phyloP scores from a whole-genome alignment of 1,284 basidiomycete genomes.

The Cutaneotrichosporon mucoides region DNA sequence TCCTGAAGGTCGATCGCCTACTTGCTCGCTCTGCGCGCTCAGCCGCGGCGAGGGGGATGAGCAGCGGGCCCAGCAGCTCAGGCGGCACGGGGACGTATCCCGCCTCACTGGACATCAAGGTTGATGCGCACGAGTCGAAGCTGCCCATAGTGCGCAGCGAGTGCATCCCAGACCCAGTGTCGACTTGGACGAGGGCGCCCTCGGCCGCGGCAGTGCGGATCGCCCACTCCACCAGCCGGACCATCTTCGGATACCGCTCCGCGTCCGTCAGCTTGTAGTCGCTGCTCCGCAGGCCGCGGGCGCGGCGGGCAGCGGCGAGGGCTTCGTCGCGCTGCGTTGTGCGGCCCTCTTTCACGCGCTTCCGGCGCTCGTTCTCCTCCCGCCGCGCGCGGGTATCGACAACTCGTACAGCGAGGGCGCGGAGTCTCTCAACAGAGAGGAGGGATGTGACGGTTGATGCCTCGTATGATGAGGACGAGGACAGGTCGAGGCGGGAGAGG shows the following conservation, averaged over 20 bases:
- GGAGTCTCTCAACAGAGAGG: conserved; percentile 19
- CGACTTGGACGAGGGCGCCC: conserved; percentile 32
- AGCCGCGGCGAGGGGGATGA: conserved; percentile 21
- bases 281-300: conserved; percentile 1
- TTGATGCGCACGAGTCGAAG: neutral
- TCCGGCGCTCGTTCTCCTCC: conserved; percentile 29
- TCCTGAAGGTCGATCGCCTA: conserved; percentile 11
- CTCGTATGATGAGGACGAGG: neutral
- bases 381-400: conserved; percentile 24
- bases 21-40: conserved; percentile 16
- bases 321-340: conserved; percentile 12
- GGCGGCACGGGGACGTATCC: conserved; percentile 37
- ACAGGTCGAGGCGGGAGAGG: neutral
- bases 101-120: neutral
- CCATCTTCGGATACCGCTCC: conserved; percentile 24
- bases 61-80: conserved; percentile 30
- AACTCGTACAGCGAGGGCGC: conserved; percentile 26
- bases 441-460: conserved; percentile 24
- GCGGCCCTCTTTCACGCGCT: conserved; percentile 24
- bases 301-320: conserved; percentile 16
- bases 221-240: conserved; percentile 24
- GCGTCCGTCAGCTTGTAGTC: conserved; percentile 7
- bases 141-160: neutral
- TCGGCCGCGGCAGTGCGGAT: conserved; percentile 28
- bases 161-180: neutral